phyloP scores from a whole-genome alignment of 2,329 filamentous ascomycete species.

The Aspergillus sp. region DNA sequence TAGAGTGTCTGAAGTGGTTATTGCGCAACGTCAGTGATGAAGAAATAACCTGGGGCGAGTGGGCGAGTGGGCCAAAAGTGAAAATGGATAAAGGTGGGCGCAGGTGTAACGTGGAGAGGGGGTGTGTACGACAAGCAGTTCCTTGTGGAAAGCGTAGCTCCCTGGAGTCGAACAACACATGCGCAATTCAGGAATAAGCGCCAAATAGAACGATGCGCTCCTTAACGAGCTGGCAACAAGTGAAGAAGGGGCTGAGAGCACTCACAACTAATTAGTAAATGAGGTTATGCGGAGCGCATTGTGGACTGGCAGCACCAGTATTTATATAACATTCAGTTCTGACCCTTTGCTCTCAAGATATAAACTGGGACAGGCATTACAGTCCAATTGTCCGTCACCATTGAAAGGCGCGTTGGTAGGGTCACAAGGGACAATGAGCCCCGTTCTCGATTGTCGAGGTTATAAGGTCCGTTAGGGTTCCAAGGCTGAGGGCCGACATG shows the following conservation, averaged over 20 bases:
- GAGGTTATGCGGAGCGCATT: conserved; percentile 20
- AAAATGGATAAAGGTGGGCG: not conserved
- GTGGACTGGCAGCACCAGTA: conserved; percentile 12
- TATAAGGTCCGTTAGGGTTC: not conserved
- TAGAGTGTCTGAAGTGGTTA: not conserved
- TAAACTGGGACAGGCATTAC: conserved; percentile 13
- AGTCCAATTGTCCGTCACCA: conserved; percentile 16
- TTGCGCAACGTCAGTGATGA: not conserved
- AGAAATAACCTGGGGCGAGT: not conserved
- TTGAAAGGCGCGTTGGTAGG: conserved; percentile 10
- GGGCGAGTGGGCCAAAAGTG: not conserved
- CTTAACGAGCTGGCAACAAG: not conserved
- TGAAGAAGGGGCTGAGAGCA: not conserved
- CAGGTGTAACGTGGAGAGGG: not conserved
- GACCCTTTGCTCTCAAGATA: conserved; percentile 5
- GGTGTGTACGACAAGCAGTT: not conserved
- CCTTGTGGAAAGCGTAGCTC: not conserved
- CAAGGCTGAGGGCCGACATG: not conserved
- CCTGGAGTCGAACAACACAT: not conserved
- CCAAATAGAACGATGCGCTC: not conserved
- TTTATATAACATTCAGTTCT: conserved; percentile 2
- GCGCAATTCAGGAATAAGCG: not conserved
- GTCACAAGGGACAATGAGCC: not conserved
- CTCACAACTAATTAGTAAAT: conserved; percentile 10
- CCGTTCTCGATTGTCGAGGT: not conserved